Evolutionary conservation across 176 grass and related monocot species (phyloP).

Genomic region (Hordeum vulgare): MorexV3_pseudomolecules_assembly NC_058523.1:9852623-9853122

Average conservation of each 20-base stretch:
- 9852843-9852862: background rate
- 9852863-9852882: background rate
- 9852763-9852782: background rate
- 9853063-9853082: background rate
- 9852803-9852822: background rate
- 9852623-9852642: background rate
- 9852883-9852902: background rate
- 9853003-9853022: conserved; percentile 68
- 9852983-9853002: conserved; percentile 63
- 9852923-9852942: background rate
- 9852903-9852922: background rate
- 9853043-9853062: background rate
- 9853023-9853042: background rate
- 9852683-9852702: background rate
- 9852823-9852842: background rate
- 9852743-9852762: background rate
- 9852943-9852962: background rate
- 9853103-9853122: background rate
- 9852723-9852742: background rate
- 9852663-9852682: no score
- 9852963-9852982: conserved; percentile 71
- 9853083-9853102: background rate
- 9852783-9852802: background rate
- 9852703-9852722: background rate
- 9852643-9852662: background rate